Conservation (phyloP, 345 rosid genomes). For the Gossypium arboreum region DNA sequence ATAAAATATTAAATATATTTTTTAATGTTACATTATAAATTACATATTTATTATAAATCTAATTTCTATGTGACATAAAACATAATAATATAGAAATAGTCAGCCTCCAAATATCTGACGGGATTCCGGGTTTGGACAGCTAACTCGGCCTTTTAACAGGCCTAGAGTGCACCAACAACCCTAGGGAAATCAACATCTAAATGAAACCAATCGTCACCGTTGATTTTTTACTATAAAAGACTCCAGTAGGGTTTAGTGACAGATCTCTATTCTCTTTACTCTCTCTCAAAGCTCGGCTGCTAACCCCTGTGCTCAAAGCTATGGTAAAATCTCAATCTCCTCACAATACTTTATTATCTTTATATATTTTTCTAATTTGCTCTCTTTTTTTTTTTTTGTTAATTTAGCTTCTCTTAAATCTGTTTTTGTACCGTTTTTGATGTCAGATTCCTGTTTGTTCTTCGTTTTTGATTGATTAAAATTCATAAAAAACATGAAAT, state of each 20-base stretch:
- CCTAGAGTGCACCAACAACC: too few species aligned
- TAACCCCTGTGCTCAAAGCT: neutral
- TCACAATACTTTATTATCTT: neutral
- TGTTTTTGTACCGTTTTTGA: neutral
- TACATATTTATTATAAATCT: too few species aligned
- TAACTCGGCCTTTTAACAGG: too few species aligned
- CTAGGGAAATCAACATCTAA: neutral
- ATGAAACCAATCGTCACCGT: slow-evolving; percentile 22
- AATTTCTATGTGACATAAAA: too few species aligned
- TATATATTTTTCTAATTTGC: neutral
- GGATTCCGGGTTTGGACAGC: too few species aligned
- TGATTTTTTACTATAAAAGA: slow-evolving; percentile 1
- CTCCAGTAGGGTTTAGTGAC: slow-evolving; percentile 33
- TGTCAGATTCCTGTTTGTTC: neutral
- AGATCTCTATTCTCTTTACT: neutral
- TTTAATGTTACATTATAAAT: too few species aligned
- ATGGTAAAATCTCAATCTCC: slow-evolving; percentile 3
- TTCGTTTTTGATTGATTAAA: neutral
- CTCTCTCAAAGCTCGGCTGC: neutral
- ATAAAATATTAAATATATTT: too few species aligned
- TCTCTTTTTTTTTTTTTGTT: neutral
- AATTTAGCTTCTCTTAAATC: neutral
- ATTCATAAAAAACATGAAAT: neutral
- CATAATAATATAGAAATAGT: too few species aligned
- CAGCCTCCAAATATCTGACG: too few species aligned